Evolutionary conservation across 2,329 filamentous ascomycete species (phyloP), one percentile per base, ranked within the genome.

Genomic region (Berkeleyomyces basicola): DNA sequence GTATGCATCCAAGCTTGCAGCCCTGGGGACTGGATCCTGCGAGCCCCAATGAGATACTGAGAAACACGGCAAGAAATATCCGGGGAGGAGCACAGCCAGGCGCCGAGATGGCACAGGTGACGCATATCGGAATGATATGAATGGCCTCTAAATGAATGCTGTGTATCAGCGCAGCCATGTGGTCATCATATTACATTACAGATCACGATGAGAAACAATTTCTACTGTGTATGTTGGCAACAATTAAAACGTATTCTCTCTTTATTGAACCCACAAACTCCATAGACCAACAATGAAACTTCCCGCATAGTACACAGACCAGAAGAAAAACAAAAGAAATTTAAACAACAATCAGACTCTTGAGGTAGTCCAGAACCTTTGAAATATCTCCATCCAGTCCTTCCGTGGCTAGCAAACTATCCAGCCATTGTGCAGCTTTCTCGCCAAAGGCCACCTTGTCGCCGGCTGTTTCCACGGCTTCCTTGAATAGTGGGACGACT

Each of bases 401-500:
- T 40, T 77, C 73, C 55, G 76, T 68, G 1, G 70, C 74, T 49
- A 85, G 67, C 43, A 82, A 73, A n/a, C 70, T 71, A 59, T 81
- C 76, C 63, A 84, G 75, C 82, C 83, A 86, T 1, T 69, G 71
- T 10, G 70, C 70, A 1, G 78, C 77, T 71, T 80, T 83, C 64
- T 71, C 73, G 14, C 74, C 72, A 59, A 86, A 69, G 57, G 68
- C 72, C 9, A 68, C 66, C 68, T 72, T 77, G 67, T 83, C 75
- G 23, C 74, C 74, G 2, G 76, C 78, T 10, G 69, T 72, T 39
- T 74, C 72, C 62, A 79, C 64, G 3, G 74, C 74, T 31, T 71
- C 76, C 68, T 80, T 84, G 66, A 96, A 72, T 55, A 79, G 76
- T 1, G 78, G 76, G 61, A 96, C 76, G 6, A 84, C 80, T 64